These are phyloP conservation scores for Suillus fuscotomentosus DNA, from an alignment of 768 basidiomycete genomes.

Conservation along the genomic window DNA sequence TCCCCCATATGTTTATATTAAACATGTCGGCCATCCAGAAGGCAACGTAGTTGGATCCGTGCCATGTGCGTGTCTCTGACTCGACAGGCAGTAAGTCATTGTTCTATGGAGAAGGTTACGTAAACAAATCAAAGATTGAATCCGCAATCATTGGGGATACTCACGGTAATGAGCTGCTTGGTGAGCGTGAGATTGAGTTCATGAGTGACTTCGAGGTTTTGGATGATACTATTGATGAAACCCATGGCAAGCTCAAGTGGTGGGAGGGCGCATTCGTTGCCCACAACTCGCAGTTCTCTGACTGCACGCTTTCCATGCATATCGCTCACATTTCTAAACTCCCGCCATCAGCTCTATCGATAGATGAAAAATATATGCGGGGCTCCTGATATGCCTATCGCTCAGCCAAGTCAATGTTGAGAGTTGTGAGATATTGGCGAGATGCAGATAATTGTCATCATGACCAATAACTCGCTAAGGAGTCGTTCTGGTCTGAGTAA, in stretches of 20 bases:
- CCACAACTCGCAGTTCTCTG: neutral
- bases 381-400: neutral
- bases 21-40: conserved; percentile 84
- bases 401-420: neutral
- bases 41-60: conserved; percentile 59
- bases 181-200: conserved; percentile 50
- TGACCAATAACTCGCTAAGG: neutral
- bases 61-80: conserved; percentile 64
- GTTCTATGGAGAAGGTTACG: conserved; percentile 41
- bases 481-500: neutral
- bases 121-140: neutral
- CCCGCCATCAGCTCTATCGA: neutral
- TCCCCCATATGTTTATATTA: conserved; percentile 83
- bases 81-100: conserved; percentile 72
- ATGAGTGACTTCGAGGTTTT: conserved; percentile 50
- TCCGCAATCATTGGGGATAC: conserved; percentile 19
- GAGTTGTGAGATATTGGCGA: neutral
- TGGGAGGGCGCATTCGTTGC: neutral
- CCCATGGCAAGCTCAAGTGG: conserved; percentile 17
- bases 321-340: neutral
- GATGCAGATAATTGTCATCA: neutral
- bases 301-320: neutral
- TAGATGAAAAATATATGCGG: neutral
- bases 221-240: conserved; percentile 21
- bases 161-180: conserved; percentile 58